Conservation (phyloP, 768 basidiomycete genomes). For the Phaffia tasmanica region DNA sequence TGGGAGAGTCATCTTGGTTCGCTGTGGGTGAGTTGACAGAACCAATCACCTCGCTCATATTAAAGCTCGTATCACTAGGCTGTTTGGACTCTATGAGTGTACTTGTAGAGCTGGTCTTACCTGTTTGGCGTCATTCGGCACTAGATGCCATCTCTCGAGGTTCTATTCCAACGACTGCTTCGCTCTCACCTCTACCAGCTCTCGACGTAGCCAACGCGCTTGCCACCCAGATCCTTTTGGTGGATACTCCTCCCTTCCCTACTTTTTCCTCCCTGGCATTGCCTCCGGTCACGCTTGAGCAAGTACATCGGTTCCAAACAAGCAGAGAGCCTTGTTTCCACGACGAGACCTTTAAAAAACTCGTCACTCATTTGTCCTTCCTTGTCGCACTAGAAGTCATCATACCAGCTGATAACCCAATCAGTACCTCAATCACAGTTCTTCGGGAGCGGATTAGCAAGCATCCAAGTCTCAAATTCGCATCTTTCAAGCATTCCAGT, state of each 20-base stretch:
- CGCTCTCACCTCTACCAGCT: neutral
- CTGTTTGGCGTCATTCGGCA: conserved; percentile 18
- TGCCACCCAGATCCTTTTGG: conserved; percentile 11
- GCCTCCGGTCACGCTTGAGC: conserved; percentile 8
- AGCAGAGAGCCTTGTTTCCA: conserved; percentile 7
- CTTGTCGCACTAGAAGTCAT: conserved; percentile 8
- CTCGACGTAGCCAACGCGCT: conserved; percentile 4
- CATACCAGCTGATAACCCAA: conserved; percentile 5
- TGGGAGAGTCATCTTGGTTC: neutral
- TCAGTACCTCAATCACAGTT: neutral
- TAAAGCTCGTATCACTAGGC: conserved; percentile 5
- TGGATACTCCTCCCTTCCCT: neutral
- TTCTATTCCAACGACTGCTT: conserved; percentile 8
- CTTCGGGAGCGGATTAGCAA: conserved; percentile 1
- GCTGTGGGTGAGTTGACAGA: conserved; percentile 6
- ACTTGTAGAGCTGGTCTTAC: conserved; percentile 9
- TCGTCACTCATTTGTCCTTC: conserved; percentile 18
- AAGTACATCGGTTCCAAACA: conserved; percentile 14
- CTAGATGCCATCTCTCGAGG: neutral
- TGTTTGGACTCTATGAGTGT: conserved; percentile 11
- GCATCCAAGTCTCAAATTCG: conserved; percentile 8
- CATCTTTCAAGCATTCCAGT: conserved; percentile 4
- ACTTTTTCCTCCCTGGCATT: neutral
- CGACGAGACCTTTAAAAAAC: neutral
- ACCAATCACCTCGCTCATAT: neutral